Conservation (phyloP, 768 basidiomycete species). For the Piloderma croceum region DNA sequence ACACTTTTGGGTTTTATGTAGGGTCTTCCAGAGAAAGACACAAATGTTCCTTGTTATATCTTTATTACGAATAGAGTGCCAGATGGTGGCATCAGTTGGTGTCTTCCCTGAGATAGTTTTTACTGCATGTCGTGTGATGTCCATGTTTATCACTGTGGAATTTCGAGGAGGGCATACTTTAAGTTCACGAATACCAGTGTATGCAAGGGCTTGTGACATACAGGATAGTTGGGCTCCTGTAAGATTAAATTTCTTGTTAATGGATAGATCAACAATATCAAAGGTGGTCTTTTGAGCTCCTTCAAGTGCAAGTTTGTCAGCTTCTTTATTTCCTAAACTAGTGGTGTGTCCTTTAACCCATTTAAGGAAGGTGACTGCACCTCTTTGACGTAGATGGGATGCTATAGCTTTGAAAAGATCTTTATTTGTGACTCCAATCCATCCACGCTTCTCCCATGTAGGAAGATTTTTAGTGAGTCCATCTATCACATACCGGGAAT, state of each 20-base stretch:
- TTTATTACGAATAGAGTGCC: background rate
- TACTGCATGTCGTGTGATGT: background rate
- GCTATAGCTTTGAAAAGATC: conserved; percentile 6
- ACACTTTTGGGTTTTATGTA: conserved; percentile 18
- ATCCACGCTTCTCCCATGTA: conserved; percentile 24
- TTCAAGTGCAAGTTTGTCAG: conserved; percentile 15
- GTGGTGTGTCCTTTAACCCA: conserved; percentile 26
- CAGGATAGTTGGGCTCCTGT: conserved; percentile 11
- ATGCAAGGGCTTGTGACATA: conserved; percentile 16
- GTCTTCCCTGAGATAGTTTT: background rate
- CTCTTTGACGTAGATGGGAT: conserved; percentile 8
- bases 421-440: conserved; percentile 13
- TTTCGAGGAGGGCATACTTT: background rate
- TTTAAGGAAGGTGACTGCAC: conserved; percentile 11
- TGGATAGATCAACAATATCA: background rate
- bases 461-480: conserved; percentile 16
- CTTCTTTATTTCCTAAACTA: conserved; percentile 16
- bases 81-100: background rate
- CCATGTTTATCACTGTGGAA: background rate
- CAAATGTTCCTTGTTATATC: background rate
- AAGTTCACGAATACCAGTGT: conserved; percentile 6
- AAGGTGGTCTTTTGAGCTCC: conserved; percentile 6
- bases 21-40: conserved; percentile 17
- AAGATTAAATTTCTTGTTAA: background rate
- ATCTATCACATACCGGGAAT: conserved; percentile 21